Conservation (phyloP, 345 rosid genomes). For the Populus davidiana region DNA sequence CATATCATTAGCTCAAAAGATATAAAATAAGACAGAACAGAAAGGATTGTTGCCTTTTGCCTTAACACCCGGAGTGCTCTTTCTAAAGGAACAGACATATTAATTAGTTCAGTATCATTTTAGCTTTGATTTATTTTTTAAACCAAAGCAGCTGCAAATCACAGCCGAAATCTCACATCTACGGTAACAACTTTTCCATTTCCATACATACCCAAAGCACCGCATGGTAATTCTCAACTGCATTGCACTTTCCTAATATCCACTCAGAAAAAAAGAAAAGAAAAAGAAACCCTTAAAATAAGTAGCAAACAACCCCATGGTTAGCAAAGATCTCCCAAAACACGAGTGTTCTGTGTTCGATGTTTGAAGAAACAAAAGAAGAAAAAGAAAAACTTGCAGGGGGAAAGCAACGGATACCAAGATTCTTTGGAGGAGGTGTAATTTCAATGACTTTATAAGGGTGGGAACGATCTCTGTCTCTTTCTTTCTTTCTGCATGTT, state of each 20-base stretch:
- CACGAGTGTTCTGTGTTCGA: no score
- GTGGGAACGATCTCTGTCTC: constrained; percentile 50
- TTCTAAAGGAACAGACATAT: background rate
- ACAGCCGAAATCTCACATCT: background rate
- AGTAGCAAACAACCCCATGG: background rate
- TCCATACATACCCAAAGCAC: background rate
- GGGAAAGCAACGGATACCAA: constrained; percentile 85
- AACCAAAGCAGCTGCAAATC: background rate
- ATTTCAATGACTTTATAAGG: constrained; percentile 89
- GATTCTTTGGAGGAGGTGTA: constrained; percentile 89
- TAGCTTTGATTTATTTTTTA: background rate
- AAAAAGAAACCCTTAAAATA: background rate
- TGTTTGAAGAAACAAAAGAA: background rate
- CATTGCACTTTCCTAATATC: background rate
- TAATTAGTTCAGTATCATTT: background rate
- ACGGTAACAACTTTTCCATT: background rate
- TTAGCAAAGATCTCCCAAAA: no score
- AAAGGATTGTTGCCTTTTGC: no score
- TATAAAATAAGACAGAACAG: no score
- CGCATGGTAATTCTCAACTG: background rate
- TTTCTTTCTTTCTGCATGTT: constrained; percentile 69
- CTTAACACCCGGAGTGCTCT: no score
- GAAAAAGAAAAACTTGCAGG: constrained; percentile 39
- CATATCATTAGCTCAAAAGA: background rate
- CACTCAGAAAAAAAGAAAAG: background rate